Conservation (phyloP, 1,284 basidiomycete species). For the Cryptococcus sp. region DNA sequence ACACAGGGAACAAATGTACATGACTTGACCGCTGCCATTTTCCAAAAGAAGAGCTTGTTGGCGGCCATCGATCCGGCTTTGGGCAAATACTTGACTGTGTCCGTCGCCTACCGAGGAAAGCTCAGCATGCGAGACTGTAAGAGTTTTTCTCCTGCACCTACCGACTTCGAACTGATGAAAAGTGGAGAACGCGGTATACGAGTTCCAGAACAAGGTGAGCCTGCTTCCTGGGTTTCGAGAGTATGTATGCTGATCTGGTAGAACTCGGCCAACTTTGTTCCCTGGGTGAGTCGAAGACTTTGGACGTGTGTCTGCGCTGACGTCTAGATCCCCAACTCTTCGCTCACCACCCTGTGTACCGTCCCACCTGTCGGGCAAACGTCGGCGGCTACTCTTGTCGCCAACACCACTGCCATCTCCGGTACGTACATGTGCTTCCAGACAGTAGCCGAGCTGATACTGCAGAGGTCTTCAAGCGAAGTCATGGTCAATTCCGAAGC, state of each 20-base stretch:
- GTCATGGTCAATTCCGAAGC: slow-evolving; percentile 61
- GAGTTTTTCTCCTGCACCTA: too few relatives aligned
- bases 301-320: slow-evolving; percentile 1
- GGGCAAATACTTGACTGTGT: slow-evolving; percentile 44
- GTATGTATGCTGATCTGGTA: slow-evolving; percentile 2
- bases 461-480: slow-evolving; percentile 76
- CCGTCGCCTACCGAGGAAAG: slow-evolving; percentile 41
- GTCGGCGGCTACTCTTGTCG: slow-evolving; percentile 69
- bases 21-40: slow-evolving; percentile 36
- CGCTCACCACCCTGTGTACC: slow-evolving; percentile 58
- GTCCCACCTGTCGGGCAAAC: slow-evolving; percentile 75
- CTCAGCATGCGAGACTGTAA: slow-evolving; percentile 39
- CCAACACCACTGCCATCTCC: slow-evolving; percentile 81
- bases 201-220: slow-evolving; percentile 40
- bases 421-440: slow-evolving; percentile 7
- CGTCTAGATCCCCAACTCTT: slow-evolving; percentile 35
- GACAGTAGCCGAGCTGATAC: neutral
- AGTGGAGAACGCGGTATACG: slow-evolving; percentile 39
- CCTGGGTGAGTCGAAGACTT: slow-evolving; percentile 22
- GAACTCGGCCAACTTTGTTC: slow-evolving; percentile 41
- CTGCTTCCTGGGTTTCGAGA: neutral
- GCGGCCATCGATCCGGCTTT: slow-evolving; percentile 36
- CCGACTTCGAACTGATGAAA: slow-evolving; percentile 10
- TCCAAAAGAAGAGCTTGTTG: slow-evolving; percentile 35
- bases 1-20: slow-evolving; percentile 29